Conservation (phyloP, 2,329 filamentous ascomycete species). For the Aspergillus novofumigatus region DNA sequence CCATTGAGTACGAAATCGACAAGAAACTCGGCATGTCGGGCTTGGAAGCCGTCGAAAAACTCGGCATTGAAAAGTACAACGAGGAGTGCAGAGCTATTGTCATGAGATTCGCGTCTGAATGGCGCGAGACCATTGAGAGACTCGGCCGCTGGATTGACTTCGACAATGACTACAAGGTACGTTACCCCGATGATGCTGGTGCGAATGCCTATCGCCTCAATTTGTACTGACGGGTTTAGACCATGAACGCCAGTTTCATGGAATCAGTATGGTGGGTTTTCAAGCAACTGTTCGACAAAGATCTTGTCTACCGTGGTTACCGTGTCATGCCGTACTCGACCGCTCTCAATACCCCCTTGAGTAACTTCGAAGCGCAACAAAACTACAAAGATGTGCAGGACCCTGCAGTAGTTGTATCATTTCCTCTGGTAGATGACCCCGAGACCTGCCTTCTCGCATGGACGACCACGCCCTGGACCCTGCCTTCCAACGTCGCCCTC, state of each 20-base stretch:
- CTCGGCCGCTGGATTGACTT: constrained; percentile 96
- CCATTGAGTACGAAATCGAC: constrained; percentile 96
- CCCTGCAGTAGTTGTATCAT: constrained; percentile 82
- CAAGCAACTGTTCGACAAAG: constrained; percentile 87
- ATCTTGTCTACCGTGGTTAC: constrained; percentile 82
- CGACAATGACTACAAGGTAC: constrained; percentile 90
- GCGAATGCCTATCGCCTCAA: neutral
- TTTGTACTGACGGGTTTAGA: constrained; percentile 46
- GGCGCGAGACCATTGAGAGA: constrained; percentile 81
- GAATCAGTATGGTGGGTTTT: constrained; percentile 97
- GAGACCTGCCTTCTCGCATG: constrained; percentile 74
- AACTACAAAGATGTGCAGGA: constrained; percentile 94
- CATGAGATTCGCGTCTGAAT: constrained; percentile 83
- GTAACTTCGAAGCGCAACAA: constrained; percentile 90
- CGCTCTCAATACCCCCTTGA: constrained; percentile 79
- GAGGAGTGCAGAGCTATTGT: constrained; percentile 87
- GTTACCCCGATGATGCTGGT: constrained; percentile 1
- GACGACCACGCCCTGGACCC: constrained; percentile 86
- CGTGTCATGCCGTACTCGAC: constrained; percentile 95
- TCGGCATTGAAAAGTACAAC: constrained; percentile 88
- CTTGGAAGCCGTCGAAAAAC: constrained; percentile 77
- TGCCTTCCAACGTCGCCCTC: constrained; percentile 75
- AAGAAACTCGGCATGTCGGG: constrained; percentile 89
- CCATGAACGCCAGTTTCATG: constrained; percentile 95
- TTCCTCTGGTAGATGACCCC: constrained; percentile 74